Base-by-base conservation (phyloP, 768 basidiomycete genomes). In the Trichaptum fuscoviolaceum region DNA sequence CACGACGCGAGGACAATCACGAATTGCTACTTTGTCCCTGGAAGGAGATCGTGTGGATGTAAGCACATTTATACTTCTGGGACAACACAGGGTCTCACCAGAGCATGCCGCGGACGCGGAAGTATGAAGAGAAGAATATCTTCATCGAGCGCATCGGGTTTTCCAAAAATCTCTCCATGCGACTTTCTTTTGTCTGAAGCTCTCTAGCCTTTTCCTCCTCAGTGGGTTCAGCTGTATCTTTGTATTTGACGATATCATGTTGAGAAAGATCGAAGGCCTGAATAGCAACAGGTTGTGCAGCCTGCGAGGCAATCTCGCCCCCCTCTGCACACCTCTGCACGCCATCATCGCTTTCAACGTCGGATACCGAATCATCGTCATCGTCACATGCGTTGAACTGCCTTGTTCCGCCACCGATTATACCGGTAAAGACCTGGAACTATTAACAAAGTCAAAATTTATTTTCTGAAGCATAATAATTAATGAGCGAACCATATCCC, bases 121-220 rank as follows among this genome's bases (percentile, higher is more conserved):
- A 88, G 70, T 85, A 83, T 5, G 89, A 89, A 0, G 90, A 89
- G 67, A 93, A 78, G 75, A 92, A 93, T 23, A 91, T 80, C 65
- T 80, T 85, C 64, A 88, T 76, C 34, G 79, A 75, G 9, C 73
- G 74, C 69, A 86, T 89, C 0, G 92, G 89, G 65, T 90, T 81
- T 52, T 81, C 75, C 66, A 93, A 75, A 74, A 93, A 93, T 4
- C 74, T 68, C 0, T 79, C 71, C 64, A 87, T 75, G 27, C 70
- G 69, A 35, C 66, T 64, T 26, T 73, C 74, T 30, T 72, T 72
- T 36, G 65, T 66, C 42, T 75, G 72, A 17, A 71, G 59, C 67
- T 67, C 69, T 71, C 71, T 26, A 65, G 69, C 62, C 25, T 65
- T 63, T 64, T 73, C 42, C 63, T 72, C 67, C 61, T 70, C 27